These are phyloP conservation scores for Alternaria ethzedia DNA, from an alignment of 2,329 filamentous ascomycete genomes.

Conservation along the genomic window DNA sequence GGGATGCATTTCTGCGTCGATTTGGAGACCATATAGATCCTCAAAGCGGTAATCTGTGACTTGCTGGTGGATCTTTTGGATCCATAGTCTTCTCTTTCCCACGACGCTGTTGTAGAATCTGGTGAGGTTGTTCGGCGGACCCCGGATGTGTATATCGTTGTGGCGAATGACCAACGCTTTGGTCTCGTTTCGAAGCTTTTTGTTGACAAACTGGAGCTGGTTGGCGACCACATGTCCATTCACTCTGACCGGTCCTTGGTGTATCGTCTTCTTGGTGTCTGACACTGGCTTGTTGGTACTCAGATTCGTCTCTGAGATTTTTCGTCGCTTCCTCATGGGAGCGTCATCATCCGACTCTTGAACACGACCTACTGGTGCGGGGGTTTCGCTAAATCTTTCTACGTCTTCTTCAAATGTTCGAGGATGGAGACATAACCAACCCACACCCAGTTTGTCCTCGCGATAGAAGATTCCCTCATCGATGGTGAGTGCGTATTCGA, in stretches of 20 bases:
- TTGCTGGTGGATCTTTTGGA: background rate
- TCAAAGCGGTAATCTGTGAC: background rate
- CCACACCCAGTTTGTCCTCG: background rate
- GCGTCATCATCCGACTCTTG: background rate
- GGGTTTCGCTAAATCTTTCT: background rate
- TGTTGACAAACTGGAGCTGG: constrained; percentile 8
- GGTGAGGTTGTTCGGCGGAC: background rate
- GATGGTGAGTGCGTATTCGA: background rate
- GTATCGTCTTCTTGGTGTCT: background rate
- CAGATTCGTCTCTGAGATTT: background rate
- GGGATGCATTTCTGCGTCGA: background rate
- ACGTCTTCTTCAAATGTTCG: background rate
- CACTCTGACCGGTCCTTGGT: background rate
- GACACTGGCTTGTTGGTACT: background rate
- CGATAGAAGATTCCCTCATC: background rate
- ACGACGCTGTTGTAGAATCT: background rate
- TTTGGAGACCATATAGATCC: background rate
- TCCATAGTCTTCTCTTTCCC: background rate
- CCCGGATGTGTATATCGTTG: constrained; percentile 2
- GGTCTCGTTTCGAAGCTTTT: constrained; percentile 7
- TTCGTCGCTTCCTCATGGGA: background rate
- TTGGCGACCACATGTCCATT: background rate
- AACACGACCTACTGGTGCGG: background rate
- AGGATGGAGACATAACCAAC: background rate
- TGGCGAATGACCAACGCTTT: background rate